Percentiles rank a stretch among this genome's conserved stretches.
Evolutionary conservation across 164 flowering plant species (phyloP).

Genomic region (Liriodendron chinense): DNA sequence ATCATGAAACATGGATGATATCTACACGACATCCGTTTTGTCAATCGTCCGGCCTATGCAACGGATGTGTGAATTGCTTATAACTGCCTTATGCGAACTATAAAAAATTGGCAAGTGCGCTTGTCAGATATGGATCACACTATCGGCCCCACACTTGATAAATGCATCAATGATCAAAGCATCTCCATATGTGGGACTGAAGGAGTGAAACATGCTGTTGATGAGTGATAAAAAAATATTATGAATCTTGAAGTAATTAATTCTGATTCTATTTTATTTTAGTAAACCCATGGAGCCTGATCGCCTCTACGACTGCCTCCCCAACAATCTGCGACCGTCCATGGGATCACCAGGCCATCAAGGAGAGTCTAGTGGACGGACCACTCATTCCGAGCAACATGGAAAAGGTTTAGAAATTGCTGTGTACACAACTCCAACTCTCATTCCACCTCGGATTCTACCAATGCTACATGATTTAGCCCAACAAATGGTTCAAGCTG

Average conservation of each 20-base stretch:
- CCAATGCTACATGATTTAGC: constrained; percentile 87
- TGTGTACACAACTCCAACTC: constrained; percentile 67
- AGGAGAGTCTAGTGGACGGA: constrained; percentile 36
- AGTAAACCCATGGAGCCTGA: constrained; percentile 98
- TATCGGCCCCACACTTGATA: too few species aligned
- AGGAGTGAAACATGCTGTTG: not conserved
- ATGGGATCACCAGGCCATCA: constrained; percentile 55
- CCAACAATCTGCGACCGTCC: constrained; percentile 66
- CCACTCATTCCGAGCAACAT: constrained; percentile 36
- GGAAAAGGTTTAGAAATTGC: constrained; percentile 41
- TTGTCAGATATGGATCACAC: too few species aligned
- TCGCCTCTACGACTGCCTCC: constrained; percentile 86
- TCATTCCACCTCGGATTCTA: constrained; percentile 82
- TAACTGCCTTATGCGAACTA: too few species aligned
- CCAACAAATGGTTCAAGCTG: constrained; percentile 80
- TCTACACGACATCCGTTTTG: too few species aligned
- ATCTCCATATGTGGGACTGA: too few species aligned
- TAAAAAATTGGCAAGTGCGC: too few species aligned
- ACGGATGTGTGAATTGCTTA: too few species aligned
- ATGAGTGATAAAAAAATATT: not conserved
- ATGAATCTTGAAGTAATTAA: not conserved
- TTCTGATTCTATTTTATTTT: constrained; percentile 23
- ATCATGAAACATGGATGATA: too few species aligned
- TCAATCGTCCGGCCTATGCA: too few species aligned
- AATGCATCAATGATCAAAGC: too few species aligned